These are phyloP conservation scores for Canavalia gladiata DNA, from an alignment of 306 rosid genomes.

Conservation along the genomic window DNA sequence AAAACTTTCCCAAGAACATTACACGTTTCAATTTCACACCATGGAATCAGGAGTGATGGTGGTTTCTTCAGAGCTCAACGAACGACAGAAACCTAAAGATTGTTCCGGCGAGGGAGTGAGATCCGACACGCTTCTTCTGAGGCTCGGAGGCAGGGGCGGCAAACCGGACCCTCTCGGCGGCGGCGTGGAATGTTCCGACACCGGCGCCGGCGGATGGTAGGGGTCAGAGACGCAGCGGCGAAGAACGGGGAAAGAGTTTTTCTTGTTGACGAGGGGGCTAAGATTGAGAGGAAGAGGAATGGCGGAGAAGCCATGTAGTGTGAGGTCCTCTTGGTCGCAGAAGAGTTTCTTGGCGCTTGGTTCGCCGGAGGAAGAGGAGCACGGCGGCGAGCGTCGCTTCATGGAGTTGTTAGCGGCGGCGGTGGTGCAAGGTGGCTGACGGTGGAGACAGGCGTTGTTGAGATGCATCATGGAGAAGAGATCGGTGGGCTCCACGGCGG, in stretches of 20 bases:
- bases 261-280: not conserved
- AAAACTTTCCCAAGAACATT: not conserved
- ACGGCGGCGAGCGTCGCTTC: constrained; percentile 45
- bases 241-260: constrained; percentile 1
- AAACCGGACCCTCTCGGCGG: constrained; percentile 21
- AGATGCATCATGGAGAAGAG: constrained; percentile 45
- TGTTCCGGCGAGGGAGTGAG: constrained; percentile 32
- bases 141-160: constrained; percentile 46
- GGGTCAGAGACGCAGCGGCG: constrained; percentile 49
- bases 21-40: constrained; percentile 34
- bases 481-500: constrained; percentile 25
- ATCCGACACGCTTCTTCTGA: constrained; percentile 38
- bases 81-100: not conserved
- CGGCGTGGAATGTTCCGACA: not conserved
- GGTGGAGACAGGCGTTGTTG: constrained; percentile 28
- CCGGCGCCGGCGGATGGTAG: not conserved
- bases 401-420: constrained; percentile 36
- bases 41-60: constrained; percentile 40
- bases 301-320: constrained; percentile 50
- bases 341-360: constrained; percentile 48
- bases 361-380: constrained; percentile 13
- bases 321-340: constrained; percentile 33
- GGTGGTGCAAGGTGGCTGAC: constrained; percentile 25
- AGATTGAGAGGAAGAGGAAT: constrained; percentile 43
- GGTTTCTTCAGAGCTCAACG: constrained; percentile 34